Base-by-base conservation (phyloP, 2,329 filamentous ascomycete species). In the Exophiala spinifera region DNA sequence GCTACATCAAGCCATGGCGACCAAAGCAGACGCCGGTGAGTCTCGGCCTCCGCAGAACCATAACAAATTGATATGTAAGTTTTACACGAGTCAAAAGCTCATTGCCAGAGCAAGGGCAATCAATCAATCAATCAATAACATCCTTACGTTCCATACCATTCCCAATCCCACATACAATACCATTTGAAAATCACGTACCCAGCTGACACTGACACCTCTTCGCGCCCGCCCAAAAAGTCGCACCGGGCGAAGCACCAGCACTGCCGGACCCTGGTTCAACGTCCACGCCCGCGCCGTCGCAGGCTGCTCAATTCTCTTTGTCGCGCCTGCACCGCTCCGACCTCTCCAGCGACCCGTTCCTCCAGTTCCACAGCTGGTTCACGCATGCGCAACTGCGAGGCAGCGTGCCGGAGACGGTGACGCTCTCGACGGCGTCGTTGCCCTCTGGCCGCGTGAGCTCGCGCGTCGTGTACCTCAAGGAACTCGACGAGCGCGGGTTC, bases 321-420 rank as follows among this genome's bases (percentile, higher is more conserved):
- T 82, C 81, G 63, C 76, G 78, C 1, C 82, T 95, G 25, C 76
- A 79, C 33, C 78, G 76, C 44, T 65, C 71, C 1, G 80, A 89
- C 66, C 83, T 95, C 64, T 66, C 78, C 1, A 52, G 75, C 7
- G 80, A 80, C 51, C 94, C 94, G 0, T 83, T 92, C 54, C 76
- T 78, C 28, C 94, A 97, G 75, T 99, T 97, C 77, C 82, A 95
- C 75, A 71, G 75, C 58, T 99, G 94, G 94, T 99, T 95, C 79
- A 79, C 81, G 11, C 79, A 85, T 56, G 89, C 91, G 0, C 82
- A 86, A 59, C 67, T 77, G 4, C 66, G 75, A 8, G 81, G 91
- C 44, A 76, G 84, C 43, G 88, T 95, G 63, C 91, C 92, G 1
- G 94, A 99, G 72, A 89, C 94, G 1, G 91, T 90, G 66, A 91